Conservation (phyloP, 495 filamentous ascomycete species). For the Penicillium paxilli region DNA sequence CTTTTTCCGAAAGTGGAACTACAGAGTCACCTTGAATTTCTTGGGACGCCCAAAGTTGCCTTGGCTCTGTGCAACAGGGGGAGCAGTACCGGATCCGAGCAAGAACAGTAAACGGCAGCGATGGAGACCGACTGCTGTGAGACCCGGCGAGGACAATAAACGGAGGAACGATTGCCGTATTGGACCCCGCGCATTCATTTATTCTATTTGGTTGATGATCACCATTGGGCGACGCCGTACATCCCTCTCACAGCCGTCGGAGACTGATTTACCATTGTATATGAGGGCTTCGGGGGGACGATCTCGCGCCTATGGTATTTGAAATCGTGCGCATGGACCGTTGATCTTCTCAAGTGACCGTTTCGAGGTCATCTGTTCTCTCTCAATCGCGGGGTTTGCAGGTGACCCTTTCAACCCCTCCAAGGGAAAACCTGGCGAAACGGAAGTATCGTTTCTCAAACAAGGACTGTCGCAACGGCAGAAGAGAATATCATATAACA, state of each 20-base stretch:
- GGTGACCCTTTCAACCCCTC: constrained; percentile 15
- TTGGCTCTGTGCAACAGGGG: constrained; percentile 10
- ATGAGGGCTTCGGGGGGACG: background rate
- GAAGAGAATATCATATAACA: background rate
- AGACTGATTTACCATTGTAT: constrained; percentile 1
- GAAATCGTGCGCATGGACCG: constrained; percentile 34
- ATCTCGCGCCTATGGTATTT: constrained; percentile 18
- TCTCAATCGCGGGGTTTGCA: constrained; percentile 17
- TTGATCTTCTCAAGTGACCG: constrained; percentile 41
- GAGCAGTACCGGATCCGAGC: constrained; percentile 17
- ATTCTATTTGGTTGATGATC: constrained; percentile 3
- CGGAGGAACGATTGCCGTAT: constrained; percentile 9
- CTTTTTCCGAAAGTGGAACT: constrained; percentile 3
- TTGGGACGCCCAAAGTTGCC: constrained; percentile 4
- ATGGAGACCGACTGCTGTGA: constrained; percentile 23
- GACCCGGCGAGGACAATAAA: constrained; percentile 6
- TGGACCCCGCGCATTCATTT: constrained; percentile 10
- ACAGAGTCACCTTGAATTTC: constrained; percentile 14
- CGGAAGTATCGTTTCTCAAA: background rate
- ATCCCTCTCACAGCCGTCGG: constrained; percentile 22
- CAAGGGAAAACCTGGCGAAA: background rate
- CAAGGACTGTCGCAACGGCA: background rate
- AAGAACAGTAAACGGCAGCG: constrained; percentile 20
- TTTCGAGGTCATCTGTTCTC: constrained; percentile 35
- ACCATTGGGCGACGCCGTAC: constrained; percentile 19